phyloP scores from a whole-genome alignment of 2,329 filamentous ascomycete genomes.

The Cladobotryum mycophilum region DNA sequence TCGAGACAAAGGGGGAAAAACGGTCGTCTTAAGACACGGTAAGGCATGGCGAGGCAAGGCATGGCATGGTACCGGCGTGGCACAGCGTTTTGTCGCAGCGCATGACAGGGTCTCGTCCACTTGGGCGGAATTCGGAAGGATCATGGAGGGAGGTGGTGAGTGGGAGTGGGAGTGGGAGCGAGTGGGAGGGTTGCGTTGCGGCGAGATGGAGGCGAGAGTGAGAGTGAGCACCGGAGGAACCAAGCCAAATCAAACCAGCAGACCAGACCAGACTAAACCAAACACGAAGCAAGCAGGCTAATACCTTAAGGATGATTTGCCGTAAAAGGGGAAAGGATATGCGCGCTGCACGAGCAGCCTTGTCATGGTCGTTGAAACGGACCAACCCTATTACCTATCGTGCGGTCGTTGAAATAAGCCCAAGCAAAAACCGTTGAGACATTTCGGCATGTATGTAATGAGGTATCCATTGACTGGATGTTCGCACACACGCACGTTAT shows the following conservation, averaged over 20 bases:
- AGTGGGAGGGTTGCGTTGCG: background rate
- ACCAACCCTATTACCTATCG: too few relatives aligned
- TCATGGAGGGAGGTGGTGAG: background rate
- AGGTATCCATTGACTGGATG: background rate
- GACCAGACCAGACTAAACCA: background rate
- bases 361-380: background rate
- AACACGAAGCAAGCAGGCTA: background rate
- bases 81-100: conserved; percentile 5
- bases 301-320: background rate
- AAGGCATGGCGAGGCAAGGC: conserved; percentile 8
- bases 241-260: background rate
- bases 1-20: background rate
- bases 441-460: background rate
- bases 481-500: background rate
- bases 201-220: background rate
- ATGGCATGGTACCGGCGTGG: conserved; percentile 6
- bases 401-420: background rate
- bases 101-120: conserved; percentile 5
- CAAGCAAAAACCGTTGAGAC: background rate
- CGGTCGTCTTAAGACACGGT: conserved; percentile 2
- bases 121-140: background rate
- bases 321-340: background rate
- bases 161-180: background rate
- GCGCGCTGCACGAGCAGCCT: background rate
- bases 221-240: background rate